These are phyloP conservation scores for Ormosia semicastrata DNA, from an alignment of 306 rosid genomes.

Conservation along the genomic window DNA sequence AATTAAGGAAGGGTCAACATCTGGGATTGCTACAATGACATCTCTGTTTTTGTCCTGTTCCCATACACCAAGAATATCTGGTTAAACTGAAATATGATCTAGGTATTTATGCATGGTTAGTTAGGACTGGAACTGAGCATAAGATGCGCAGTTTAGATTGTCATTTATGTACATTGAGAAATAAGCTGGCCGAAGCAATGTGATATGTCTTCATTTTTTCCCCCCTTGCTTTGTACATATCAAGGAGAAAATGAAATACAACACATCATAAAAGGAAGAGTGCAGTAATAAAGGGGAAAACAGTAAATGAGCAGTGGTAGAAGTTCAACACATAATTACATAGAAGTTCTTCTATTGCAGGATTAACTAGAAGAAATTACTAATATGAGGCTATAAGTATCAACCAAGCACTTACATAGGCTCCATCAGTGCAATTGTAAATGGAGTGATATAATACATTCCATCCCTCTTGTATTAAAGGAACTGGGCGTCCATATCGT, in stretches of 20 bases:
- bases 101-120: slow-evolving; percentile 12
- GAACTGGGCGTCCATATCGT: slow-evolving; percentile 68
- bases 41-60: slow-evolving; percentile 92
- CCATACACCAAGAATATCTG: slow-evolving; percentile 26
- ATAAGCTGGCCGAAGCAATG: slow-evolving; percentile 6
- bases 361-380: slow-evolving; percentile 13
- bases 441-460: slow-evolving; percentile 68
- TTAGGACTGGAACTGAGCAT: slow-evolving; percentile 14
- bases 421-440: slow-evolving; percentile 93
- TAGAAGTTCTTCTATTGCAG: background rate
- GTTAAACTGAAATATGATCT: slow-evolving; percentile 4
- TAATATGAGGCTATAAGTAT: slow-evolving; percentile 11
- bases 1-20: slow-evolving; percentile 73
- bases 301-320: background rate
- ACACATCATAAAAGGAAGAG: background rate
- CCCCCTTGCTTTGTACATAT: background rate
- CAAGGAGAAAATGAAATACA: slow-evolving; percentile 8
- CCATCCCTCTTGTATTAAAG: slow-evolving; percentile 78
- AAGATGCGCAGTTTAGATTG: background rate
- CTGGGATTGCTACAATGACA: slow-evolving; percentile 84
- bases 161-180: background rate
- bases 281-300: background rate
- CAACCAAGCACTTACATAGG: slow-evolving; percentile 64
- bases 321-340: background rate
- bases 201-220: background rate